phyloP scores from a whole-genome alignment of 2,329 filamentous ascomycete genomes.

The Paecilomyces formosus region DNA sequence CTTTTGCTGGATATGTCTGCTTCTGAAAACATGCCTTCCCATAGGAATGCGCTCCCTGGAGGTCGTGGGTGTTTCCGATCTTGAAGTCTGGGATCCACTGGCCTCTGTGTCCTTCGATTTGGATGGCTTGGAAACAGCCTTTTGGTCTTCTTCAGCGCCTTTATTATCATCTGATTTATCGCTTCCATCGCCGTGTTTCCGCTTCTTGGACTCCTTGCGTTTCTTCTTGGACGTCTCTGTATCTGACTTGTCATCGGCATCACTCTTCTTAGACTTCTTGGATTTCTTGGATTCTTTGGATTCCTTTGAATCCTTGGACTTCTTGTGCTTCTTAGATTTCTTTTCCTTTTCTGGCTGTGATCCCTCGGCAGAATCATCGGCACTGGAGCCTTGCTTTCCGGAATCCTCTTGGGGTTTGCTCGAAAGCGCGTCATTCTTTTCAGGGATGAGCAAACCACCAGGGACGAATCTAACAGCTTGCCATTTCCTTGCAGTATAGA shows the following conservation, averaged over 20 bases:
- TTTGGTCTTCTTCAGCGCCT: constrained; percentile 13
- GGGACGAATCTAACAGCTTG: constrained; percentile 79
- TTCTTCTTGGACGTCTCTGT: background rate
- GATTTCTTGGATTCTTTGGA: background rate
- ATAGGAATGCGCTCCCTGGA: constrained; percentile 41
- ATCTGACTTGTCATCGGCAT: background rate
- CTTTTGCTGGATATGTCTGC: constrained; percentile 83
- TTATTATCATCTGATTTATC: constrained; percentile 16
- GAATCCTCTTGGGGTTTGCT: constrained; percentile 38
- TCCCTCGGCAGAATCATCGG: constrained; percentile 8
- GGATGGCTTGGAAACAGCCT: constrained; percentile 19
- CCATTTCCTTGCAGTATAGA: constrained; percentile 68
- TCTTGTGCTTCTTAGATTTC: constrained; percentile 3
- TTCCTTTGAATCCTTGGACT: constrained; percentile 16
- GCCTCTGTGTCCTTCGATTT: constrained; percentile 11
- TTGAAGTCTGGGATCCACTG: constrained; percentile 31
- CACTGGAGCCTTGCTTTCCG: constrained; percentile 45
- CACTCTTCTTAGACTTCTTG: constrained; percentile 1
- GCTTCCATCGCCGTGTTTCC: constrained; percentile 24
- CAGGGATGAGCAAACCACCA: constrained; percentile 65
- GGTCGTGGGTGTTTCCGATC: constrained; percentile 38
- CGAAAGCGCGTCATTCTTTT: constrained; percentile 40
- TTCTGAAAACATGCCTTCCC: constrained; percentile 65
- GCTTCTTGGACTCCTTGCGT: constrained; percentile 22
- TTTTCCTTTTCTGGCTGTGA: constrained; percentile 27